phyloP scores from a whole-genome alignment of 805 yeast species.

The Candida succiphila region DNA sequence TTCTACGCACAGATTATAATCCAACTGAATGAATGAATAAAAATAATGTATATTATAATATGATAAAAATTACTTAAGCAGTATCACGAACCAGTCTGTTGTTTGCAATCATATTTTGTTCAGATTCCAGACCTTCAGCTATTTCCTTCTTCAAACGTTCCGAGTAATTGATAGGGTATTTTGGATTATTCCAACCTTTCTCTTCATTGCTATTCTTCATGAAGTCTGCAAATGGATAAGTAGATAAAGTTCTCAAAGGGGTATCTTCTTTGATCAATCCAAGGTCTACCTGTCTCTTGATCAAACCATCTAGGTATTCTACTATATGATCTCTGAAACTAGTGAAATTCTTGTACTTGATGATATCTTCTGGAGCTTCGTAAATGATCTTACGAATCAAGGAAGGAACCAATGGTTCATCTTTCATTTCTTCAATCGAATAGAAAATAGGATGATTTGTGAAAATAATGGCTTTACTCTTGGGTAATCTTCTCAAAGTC shows the following conservation, averaged over 20 bases:
- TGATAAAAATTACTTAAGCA: too few species aligned
- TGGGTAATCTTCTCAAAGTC: slow-evolving; percentile 59
- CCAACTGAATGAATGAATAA: too few species aligned
- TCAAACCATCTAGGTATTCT: slow-evolving; percentile 46
- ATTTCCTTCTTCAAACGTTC: slow-evolving; percentile 16
- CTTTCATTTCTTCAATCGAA: slow-evolving; percentile 72
- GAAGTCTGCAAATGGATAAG: slow-evolving; percentile 58
- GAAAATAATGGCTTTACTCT: slow-evolving; percentile 54
- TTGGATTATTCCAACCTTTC: slow-evolving; percentile 33
- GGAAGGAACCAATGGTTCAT: slow-evolving; percentile 68
- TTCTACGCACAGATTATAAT: too few species aligned
- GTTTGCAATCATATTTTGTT: too few species aligned
- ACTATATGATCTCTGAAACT: slow-evolving; percentile 48
- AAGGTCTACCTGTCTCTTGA: slow-evolving; percentile 45
- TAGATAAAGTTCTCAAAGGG: slow-evolving; percentile 46
- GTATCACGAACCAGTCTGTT: too few species aligned
- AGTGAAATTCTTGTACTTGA: slow-evolving; percentile 55
- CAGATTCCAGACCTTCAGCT: slow-evolving; percentile 12
- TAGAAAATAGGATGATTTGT: slow-evolving; percentile 75
- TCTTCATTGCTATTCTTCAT: slow-evolving; percentile 25
- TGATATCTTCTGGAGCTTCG: slow-evolving; percentile 58
- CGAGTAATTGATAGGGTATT: slow-evolving; percentile 13
- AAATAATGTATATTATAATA: too few species aligned
- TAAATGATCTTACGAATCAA: slow-evolving; percentile 48
- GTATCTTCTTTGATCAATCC: slow-evolving; percentile 47